These are phyloP conservation scores for Aspergillus nanangensis DNA, from an alignment of 495 filamentous ascomycete species.

Conservation along the genomic window DNA sequence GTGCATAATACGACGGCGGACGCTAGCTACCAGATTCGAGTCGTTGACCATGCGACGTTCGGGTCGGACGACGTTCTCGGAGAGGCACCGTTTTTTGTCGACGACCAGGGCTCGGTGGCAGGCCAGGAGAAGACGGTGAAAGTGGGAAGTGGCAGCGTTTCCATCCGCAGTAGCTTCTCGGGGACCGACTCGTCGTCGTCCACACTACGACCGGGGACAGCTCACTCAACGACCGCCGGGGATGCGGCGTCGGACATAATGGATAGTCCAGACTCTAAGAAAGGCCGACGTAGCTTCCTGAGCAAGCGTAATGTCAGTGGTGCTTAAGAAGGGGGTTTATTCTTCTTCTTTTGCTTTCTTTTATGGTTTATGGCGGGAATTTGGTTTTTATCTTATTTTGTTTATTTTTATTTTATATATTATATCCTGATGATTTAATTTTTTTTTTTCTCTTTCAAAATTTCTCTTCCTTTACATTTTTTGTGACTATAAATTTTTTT, in stretches of 20 bases:
- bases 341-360: slow-evolving; percentile 8
- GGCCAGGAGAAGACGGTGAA: slow-evolving; percentile 69
- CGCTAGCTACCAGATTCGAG: slow-evolving; percentile 78
- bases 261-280: slow-evolving; percentile 51
- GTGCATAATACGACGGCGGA: slow-evolving; percentile 71
- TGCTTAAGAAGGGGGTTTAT: slow-evolving; percentile 21
- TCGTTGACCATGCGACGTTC: slow-evolving; percentile 78
- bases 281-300: slow-evolving; percentile 49
- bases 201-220: slow-evolving; percentile 32
- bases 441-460: too few species aligned
- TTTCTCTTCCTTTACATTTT: too few species aligned
- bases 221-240: slow-evolving; percentile 31
- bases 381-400: too few species aligned
- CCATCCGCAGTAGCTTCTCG: slow-evolving; percentile 62
- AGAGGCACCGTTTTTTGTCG: slow-evolving; percentile 83
- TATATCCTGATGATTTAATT: too few species aligned
- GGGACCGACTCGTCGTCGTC: slow-evolving; percentile 21
- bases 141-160: slow-evolving; percentile 64
- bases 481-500: too few species aligned
- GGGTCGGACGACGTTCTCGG: slow-evolving; percentile 76
- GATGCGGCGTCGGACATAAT: slow-evolving; percentile 30
- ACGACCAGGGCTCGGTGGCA: slow-evolving; percentile 61
- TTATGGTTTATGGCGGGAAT: neutral
- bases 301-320: slow-evolving; percentile 52
- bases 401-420: too few species aligned